These are phyloP conservation scores for Glaciozyma antarctica DNA, from an alignment of 768 basidiomycete genomes.

Conservation along the genomic window DNA sequence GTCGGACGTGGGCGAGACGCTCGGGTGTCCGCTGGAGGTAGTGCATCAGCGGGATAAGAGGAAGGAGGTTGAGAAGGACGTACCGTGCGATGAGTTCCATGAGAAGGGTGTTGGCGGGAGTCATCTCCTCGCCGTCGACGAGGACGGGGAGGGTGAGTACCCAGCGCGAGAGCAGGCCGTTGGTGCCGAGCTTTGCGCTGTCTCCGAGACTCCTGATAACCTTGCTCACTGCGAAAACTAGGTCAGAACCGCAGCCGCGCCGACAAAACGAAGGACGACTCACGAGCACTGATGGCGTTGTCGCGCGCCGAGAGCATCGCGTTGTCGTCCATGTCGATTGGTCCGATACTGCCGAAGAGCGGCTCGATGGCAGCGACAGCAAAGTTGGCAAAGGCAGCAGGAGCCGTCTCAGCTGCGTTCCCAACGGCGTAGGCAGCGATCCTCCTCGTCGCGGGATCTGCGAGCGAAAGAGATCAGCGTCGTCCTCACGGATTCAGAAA, in stretches of 20 bases:
- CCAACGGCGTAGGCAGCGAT: not conserved
- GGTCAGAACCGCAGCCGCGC: not conserved
- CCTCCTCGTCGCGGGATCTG: not conserved
- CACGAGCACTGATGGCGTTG: conserved; percentile 2
- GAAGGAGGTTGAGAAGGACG: not conserved
- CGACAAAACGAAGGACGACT: not conserved
- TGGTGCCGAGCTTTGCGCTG: not conserved
- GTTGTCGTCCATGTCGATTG: not conserved
- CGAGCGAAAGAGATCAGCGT: not conserved
- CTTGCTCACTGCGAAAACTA: not conserved
- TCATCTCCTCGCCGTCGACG: conserved; percentile 9
- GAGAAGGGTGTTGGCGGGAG: not conserved
- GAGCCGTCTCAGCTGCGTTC: not conserved
- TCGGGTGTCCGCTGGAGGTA: not conserved
- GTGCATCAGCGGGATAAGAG: not conserved
- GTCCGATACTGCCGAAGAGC: not conserved
- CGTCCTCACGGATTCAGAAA: not conserved
- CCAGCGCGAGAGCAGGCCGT: conserved; percentile 1
- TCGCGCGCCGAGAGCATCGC: not conserved
- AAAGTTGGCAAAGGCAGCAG: not conserved
- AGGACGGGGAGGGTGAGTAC: not conserved
- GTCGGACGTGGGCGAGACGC: not conserved
- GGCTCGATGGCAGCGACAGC: not conserved
- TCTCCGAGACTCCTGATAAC: not conserved
- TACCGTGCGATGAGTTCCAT: conserved; percentile 3